Percentiles rank a stretch among this genome's conserved stretches.
phyloP scores from a whole-genome alignment of 1,139 yeast genomes.

The Suhomyces bokatorum region DNA sequence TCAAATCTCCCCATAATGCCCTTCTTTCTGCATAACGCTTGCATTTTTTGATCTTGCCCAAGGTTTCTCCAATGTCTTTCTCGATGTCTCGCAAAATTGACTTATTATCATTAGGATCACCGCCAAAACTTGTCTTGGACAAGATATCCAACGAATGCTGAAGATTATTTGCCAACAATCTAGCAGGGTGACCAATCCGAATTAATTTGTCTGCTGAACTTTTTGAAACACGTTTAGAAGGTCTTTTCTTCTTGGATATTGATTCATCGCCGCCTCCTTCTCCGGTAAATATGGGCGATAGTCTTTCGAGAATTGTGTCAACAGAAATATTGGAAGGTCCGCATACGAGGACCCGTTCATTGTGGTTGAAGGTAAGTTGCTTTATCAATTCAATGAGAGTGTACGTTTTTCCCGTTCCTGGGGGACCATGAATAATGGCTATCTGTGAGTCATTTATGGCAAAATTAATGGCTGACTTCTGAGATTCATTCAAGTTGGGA shows the following conservation, averaged over 20 bases:
- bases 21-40: constrained; percentile 65
- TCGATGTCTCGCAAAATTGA: constrained; percentile 67
- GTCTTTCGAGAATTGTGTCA: constrained; percentile 83
- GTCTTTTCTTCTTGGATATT: constrained; percentile 18
- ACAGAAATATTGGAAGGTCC: constrained; percentile 97
- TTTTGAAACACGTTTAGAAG: constrained; percentile 13
- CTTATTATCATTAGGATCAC: constrained; percentile 51
- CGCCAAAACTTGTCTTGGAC: constrained; percentile 45
- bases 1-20: constrained; percentile 68
- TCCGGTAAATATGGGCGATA: constrained; percentile 42
- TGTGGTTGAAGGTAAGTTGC: constrained; percentile 58
- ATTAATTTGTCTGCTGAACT: constrained; percentile 56
- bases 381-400: constrained; percentile 83
- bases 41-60: constrained; percentile 62
- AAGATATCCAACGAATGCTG: constrained; percentile 78
- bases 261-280: constrained; percentile 7
- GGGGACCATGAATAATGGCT: constrained; percentile 52
- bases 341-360: constrained; percentile 79
- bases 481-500: constrained; percentile 63
- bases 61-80: constrained; percentile 63
- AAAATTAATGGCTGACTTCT: constrained; percentile 46
- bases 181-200: constrained; percentile 92
- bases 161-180: constrained; percentile 62
- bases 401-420: constrained; percentile 65
- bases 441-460: constrained; percentile 42